Base-by-base conservation (phyloP, 2,329 filamentous ascomycete species). In the Cercospora sp. region DNA sequence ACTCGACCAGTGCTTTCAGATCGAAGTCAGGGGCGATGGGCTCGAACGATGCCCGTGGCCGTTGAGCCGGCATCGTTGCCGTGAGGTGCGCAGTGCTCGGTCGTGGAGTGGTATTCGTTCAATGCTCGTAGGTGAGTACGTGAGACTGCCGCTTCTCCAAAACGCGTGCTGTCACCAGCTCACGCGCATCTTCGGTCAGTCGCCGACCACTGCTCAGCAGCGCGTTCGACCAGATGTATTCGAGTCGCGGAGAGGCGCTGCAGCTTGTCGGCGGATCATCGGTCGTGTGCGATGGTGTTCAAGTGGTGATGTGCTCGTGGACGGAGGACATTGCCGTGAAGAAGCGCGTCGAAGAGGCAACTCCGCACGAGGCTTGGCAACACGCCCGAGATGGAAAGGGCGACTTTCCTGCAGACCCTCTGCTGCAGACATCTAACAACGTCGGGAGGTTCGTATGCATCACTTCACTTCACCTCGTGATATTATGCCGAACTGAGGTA, bases 21-120 rank as follows among this genome's bases (percentile, higher is more conserved):
- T 98, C 90, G 66, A 98, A 87, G 75, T 94, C 88, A 0, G 94
- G 94, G 0, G 93, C 87, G 58, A 98, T 91, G 1, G 94, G 94
- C 79, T 96, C 93, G 79, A 98, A 98, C 62, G 93, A 92, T 16
- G 93, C 93, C 76, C 93, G 90, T 0, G 92, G 92, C 74, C 94
- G 89, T 67, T 90, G 83, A 13, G 90, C 85, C 64, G 92, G 91
- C 93, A 97, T 97, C 8, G 8, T 68, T 31, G 67, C 23, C 42
- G 60, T 53, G 31, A 12, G 55, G 16, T 13, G 10, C 20, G 12
- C n/a, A 33, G 12, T 61, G 62, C 45, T 39, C 39, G 42, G 28
- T 53, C 26, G 28, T 10, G 5, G 36, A 20, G 53, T 45, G 33
- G 20, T 45, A 16, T 55, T 58, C 36, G 63, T 58, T 36, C 30